These are phyloP conservation scores for Eimeria brunetti DNA, from an alignment of 169 alveolate species.

Conservation along the genomic window DNA sequence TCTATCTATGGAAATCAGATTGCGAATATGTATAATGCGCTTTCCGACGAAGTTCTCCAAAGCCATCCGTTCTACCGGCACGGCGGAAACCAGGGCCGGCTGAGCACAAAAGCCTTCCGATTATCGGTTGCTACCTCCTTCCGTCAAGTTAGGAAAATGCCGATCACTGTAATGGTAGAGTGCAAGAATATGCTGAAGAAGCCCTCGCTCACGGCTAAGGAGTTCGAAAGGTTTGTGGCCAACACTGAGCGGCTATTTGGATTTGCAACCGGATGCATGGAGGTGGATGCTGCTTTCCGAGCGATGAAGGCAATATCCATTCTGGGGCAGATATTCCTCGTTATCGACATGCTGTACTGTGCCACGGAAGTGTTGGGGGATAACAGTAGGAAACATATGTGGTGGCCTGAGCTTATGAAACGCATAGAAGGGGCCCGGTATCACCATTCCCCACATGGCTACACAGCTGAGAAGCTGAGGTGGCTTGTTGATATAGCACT, in stretches of 20 bases:
- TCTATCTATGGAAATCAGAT: not conserved
- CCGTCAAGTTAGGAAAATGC: not conserved
- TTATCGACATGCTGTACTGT: conserved; percentile 24
- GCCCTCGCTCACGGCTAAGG: not conserved
- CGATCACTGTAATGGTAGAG: not conserved
- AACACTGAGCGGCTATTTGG: not conserved
- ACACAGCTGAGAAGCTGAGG: not conserved
- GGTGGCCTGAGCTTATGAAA: conserved; percentile 14
- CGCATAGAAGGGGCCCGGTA: not conserved
- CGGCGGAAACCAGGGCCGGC: not conserved
- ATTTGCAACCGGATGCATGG: not conserved
- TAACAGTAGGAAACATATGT: not conserved
- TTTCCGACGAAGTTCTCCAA: not conserved
- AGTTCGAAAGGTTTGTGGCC: not conserved
- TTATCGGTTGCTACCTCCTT: not conserved
- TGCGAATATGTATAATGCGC: not conserved
- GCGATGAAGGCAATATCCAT: not conserved
- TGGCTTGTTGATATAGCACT: not conserved
- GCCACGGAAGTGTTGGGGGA: conserved; percentile 32
- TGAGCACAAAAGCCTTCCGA: not conserved
- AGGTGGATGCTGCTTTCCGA: not conserved
- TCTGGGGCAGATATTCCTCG: not conserved
- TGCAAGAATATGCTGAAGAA: conserved; percentile 4
- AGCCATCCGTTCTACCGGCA: conserved; percentile 17
- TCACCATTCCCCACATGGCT: not conserved